These are phyloP conservation scores for Macrophomina pseudophaseolina DNA, from an alignment of 2,329 filamentous ascomycete genomes.

Conservation along the genomic window DNA sequence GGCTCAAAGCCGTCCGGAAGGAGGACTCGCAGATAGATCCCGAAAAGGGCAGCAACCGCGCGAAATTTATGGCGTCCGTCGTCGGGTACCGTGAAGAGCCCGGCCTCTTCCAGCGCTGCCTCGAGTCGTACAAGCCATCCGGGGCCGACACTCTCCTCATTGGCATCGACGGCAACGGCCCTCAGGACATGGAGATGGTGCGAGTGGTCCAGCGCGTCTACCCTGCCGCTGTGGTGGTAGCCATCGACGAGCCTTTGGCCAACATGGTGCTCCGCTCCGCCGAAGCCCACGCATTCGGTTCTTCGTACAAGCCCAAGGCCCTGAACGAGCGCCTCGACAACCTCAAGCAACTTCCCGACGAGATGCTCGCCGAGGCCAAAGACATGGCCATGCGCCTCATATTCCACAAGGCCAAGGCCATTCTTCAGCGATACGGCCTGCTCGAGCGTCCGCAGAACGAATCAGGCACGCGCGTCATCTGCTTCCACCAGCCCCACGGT, in stretches of 20 bases:
- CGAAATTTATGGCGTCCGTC: slow-evolving; percentile 26
- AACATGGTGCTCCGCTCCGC: slow-evolving; percentile 34
- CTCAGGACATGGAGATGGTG: slow-evolving; percentile 38
- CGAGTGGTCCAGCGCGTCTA: slow-evolving; percentile 36
- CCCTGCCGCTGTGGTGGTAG: slow-evolving; percentile 32
- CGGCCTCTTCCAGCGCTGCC: slow-evolving; percentile 34
- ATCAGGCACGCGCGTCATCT: slow-evolving; percentile 32
- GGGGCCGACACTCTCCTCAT: slow-evolving; percentile 35
- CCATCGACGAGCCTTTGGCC: slow-evolving; percentile 36
- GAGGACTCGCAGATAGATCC: not conserved
- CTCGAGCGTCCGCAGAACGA: slow-evolving; percentile 12
- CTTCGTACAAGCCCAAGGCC: slow-evolving; percentile 26
- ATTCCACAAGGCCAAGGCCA: slow-evolving; percentile 23
- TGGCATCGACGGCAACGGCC: slow-evolving; percentile 38
- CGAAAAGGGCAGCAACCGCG: not conserved
- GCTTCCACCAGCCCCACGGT: slow-evolving; percentile 44
- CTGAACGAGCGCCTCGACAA: slow-evolving; percentile 2
- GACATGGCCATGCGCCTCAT: not conserved
- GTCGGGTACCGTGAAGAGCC: slow-evolving; percentile 43
- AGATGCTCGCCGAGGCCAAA: not conserved
- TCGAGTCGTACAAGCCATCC: slow-evolving; percentile 37
- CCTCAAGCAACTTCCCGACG: not conserved
- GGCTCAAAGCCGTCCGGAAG: not conserved
- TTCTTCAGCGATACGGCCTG: slow-evolving; percentile 31
- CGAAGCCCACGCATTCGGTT: slow-evolving; percentile 30